Evolutionary conservation across 2,329 filamentous ascomycete genomes (phyloP).

Genomic region (Phialophora expanda): DNA sequence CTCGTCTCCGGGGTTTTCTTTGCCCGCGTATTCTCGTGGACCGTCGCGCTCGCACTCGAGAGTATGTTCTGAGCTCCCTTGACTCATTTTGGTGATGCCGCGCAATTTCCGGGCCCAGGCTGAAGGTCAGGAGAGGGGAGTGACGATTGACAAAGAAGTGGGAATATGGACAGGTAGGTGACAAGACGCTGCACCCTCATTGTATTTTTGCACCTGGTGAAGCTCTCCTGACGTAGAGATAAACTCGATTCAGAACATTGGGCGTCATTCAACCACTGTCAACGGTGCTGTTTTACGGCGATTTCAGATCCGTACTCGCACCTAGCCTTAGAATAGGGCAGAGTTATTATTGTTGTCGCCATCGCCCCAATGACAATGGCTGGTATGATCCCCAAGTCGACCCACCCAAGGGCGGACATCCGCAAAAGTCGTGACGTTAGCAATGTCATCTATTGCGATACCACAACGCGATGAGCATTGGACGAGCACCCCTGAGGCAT

Average conservation of each 20-base stretch:
- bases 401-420: too few species aligned
- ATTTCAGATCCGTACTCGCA: neutral
- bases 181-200: neutral
- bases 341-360: neutral
- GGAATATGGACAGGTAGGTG: neutral
- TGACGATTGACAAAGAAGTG: neutral
- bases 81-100: neutral
- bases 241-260: neutral
- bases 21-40: neutral
- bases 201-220: neutral
- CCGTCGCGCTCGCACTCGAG: neutral
- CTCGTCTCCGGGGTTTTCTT: neutral
- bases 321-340: neutral
- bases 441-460: neutral
- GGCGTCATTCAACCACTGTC: neutral
- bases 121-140: neutral
- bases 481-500: neutral
- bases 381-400: too few species aligned
- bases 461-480: neutral
- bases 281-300: neutral
- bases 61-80: constrained; percentile 9
- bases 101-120: neutral
- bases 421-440: constrained; percentile 1
- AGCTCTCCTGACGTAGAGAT: neutral
- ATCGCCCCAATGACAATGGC: too few species aligned